Evolutionary conservation across 73 alveolate species (phyloP).

Genomic region (Tetrahymena malaccensis): DNA sequence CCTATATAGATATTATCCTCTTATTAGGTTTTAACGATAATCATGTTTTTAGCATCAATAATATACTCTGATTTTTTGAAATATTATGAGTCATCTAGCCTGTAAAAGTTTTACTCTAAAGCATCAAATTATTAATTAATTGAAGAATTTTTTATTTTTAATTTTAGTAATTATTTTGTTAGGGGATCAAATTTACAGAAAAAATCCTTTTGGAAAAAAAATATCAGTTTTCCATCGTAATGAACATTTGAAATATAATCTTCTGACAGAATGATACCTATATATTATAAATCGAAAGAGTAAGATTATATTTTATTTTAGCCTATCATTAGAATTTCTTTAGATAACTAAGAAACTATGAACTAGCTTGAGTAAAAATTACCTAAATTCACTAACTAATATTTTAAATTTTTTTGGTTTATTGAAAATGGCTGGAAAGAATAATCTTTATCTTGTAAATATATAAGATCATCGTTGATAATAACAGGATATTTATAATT

Average conservation of each 20-base stretch:
- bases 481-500: not conserved
- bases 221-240: not conserved
- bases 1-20: not conserved
- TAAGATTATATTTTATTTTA: too few species aligned
- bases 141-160: not conserved
- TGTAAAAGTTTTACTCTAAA: too few species aligned
- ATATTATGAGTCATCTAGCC: not conserved
- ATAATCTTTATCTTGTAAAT: too few species aligned
- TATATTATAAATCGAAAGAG: not conserved
- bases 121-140: not conserved
- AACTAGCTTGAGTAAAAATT: too few species aligned
- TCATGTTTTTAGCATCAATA: not conserved
- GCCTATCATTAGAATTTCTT: not conserved
- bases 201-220: too few species aligned
- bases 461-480: not conserved
- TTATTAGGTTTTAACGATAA: not conserved
- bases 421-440: not conserved
- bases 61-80: not conserved
- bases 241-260: too few species aligned
- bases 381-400: not conserved
- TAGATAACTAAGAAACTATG: too few species aligned
- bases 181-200: not conserved
- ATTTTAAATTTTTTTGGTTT: not conserved
- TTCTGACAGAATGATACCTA: not conserved
- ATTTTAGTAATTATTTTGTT: too few species aligned